Conservation (phyloP, 768 basidiomycete genomes). For the Krasilnikovozyma curviuscula region DNA sequence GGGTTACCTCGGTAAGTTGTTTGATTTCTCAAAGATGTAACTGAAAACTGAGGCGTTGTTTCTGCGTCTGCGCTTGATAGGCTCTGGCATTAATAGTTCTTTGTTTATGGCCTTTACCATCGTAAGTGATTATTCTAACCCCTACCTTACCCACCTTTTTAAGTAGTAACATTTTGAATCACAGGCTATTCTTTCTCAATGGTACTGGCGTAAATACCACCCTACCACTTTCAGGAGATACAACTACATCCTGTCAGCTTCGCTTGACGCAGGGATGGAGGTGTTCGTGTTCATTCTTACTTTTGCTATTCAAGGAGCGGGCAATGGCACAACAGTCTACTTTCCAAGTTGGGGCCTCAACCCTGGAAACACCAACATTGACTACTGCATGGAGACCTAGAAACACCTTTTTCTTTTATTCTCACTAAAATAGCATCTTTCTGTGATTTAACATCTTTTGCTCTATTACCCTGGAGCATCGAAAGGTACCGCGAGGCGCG, state of each 20-base stretch:
- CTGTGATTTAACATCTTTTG: too few relatives aligned
- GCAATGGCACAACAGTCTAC: neutral
- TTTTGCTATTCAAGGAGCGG: neutral
- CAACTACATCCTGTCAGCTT: neutral
- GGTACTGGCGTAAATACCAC: neutral
- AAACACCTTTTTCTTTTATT: too few relatives aligned
- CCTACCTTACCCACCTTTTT: too few relatives aligned
- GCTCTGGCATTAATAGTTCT: slow-evolving; percentile 17
- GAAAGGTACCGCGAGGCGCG: too few relatives aligned
- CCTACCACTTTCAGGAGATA: slow-evolving; percentile 1
- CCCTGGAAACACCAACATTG: neutral
- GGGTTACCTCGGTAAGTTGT: slow-evolving; percentile 2
- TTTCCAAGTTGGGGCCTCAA: neutral
- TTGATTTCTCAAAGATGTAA: too few relatives aligned
- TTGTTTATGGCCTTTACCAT: neutral
- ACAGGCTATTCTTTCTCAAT: neutral
- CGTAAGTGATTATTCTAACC: neutral
- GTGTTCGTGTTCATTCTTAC: neutral
- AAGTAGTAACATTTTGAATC: too few relatives aligned
- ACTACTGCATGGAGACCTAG: too few relatives aligned
- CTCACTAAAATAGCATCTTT: too few relatives aligned
- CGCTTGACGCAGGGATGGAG: neutral
- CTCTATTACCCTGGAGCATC: too few relatives aligned
- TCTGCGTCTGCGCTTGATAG: too few relatives aligned
- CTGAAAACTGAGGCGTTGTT: too few relatives aligned